These are phyloP conservation scores for Capronia coronata DNA, from an alignment of 2,329 filamentous ascomycete genomes.

Conservation along the genomic window DNA sequence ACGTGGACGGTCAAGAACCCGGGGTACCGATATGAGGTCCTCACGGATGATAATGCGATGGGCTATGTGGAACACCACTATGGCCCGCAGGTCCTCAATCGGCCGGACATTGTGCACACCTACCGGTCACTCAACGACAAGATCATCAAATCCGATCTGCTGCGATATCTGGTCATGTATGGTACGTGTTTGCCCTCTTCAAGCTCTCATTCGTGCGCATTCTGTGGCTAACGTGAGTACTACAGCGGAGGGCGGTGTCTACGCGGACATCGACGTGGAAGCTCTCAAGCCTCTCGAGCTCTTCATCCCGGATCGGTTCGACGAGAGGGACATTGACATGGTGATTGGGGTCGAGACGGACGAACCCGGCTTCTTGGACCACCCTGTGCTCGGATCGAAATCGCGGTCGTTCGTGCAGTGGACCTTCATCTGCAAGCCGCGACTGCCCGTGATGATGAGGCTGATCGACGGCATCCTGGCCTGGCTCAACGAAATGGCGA, in stretches of 20 bases:
- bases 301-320: constrained; percentile 58
- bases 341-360: constrained; percentile 66
- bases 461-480: constrained; percentile 62
- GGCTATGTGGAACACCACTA: constrained; percentile 63
- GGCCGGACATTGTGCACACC: constrained; percentile 58
- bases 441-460: constrained; percentile 61
- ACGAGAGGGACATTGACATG: constrained; percentile 59
- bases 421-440: constrained; percentile 66
- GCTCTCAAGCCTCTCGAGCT: constrained; percentile 48
- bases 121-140: constrained; percentile 55
- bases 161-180: constrained; percentile 63
- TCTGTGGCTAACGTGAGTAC: not conserved
- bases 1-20: constrained; percentile 64
- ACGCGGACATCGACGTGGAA: constrained; percentile 56
- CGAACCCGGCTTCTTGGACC: constrained; percentile 57
- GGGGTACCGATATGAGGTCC: constrained; percentile 59
- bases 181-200: constrained; percentile 22
- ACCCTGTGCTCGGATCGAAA: constrained; percentile 61
- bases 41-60: constrained; percentile 63
- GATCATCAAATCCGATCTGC: constrained; percentile 61
- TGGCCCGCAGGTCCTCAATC: constrained; percentile 58
- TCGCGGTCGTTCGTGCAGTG: constrained; percentile 67
- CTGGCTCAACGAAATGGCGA: constrained; percentile 57
- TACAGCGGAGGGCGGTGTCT: constrained; percentile 51
- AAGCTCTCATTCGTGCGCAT: not conserved